phyloP scores from a whole-genome alignment of 2,329 filamentous ascomycete genomes.

The Fonsecaea erecta region DNA sequence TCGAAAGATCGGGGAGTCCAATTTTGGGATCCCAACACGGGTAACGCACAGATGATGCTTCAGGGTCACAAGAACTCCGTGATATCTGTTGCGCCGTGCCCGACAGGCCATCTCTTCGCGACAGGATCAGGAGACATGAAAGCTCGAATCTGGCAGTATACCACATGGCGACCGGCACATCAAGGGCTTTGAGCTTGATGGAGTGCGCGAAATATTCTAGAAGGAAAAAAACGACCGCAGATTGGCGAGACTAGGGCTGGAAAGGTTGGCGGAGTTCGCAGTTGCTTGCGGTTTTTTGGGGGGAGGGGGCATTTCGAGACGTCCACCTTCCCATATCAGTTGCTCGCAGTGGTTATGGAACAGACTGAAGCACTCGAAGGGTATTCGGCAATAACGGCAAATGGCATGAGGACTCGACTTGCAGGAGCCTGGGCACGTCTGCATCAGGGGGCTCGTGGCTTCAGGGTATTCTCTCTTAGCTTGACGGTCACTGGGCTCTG shows the following conservation, averaged over 20 bases:
- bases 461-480: neutral
- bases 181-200: slow-evolving; percentile 22
- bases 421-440: neutral
- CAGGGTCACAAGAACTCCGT: slow-evolving; percentile 99
- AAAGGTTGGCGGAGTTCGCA: slow-evolving; percentile 3
- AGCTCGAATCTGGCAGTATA: slow-evolving; percentile 92
- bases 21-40: slow-evolving; percentile 96
- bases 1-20: slow-evolving; percentile 97
- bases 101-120: slow-evolving; percentile 84
- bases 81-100: slow-evolving; percentile 94
- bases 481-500: slow-evolving; percentile 4
- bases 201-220: neutral
- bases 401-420: neutral
- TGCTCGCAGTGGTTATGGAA: neutral
- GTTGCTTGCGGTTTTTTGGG: neutral
- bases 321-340: neutral
- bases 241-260: neutral
- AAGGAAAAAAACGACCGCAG: neutral
- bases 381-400: slow-evolving; percentile 8
- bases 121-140: slow-evolving; percentile 98
- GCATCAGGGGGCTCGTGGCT: neutral
- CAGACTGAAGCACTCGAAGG: slow-evolving; percentile 6
- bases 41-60: slow-evolving; percentile 94
- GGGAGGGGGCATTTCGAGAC: neutral
- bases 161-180: slow-evolving; percentile 43